These are phyloP conservation scores for Fusarium xylarioides DNA, from an alignment of 2,329 filamentous ascomycete species.

Conservation along the genomic window DNA sequence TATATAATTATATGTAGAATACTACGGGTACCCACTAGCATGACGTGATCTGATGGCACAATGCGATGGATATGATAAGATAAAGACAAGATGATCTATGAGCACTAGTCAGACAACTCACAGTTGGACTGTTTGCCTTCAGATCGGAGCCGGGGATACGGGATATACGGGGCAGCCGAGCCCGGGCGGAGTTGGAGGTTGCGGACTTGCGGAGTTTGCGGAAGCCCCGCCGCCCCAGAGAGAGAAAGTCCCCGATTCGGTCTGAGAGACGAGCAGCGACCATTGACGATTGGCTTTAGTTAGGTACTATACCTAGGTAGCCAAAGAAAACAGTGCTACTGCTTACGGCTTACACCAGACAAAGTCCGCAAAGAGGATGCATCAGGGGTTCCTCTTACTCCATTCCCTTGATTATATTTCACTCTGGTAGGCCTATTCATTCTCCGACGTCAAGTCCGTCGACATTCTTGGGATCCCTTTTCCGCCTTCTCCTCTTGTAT, in stretches of 20 bases:
- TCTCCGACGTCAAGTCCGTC: constrained; percentile 28
- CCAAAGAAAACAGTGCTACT: background rate
- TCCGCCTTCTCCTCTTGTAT: constrained; percentile 11
- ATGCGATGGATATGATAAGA: constrained; percentile 14
- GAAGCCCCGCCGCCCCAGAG: background rate
- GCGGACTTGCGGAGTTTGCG: constrained; percentile 46
- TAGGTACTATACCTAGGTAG: background rate
- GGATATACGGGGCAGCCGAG: background rate
- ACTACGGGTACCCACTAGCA: background rate
- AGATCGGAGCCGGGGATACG: constrained; percentile 38
- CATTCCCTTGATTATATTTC: background rate
- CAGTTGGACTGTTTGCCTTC: background rate
- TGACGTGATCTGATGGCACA: background rate
- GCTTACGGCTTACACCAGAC: constrained; percentile 15
- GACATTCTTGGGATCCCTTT: background rate
- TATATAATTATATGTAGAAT: background rate
- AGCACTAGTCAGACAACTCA: background rate
- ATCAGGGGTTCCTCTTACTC: background rate
- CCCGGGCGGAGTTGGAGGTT: constrained; percentile 35
- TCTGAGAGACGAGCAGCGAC: constrained; percentile 23
- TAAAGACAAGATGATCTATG: background rate
- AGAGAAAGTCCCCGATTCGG: constrained; percentile 24
- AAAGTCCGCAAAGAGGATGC: constrained; percentile 11
- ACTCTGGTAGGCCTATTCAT: background rate
- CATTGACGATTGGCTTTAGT: background rate